These are phyloP conservation scores for Aspergillus cejpii DNA, from an alignment of 2,329 filamentous ascomycete species.

Conservation along the genomic window DNA sequence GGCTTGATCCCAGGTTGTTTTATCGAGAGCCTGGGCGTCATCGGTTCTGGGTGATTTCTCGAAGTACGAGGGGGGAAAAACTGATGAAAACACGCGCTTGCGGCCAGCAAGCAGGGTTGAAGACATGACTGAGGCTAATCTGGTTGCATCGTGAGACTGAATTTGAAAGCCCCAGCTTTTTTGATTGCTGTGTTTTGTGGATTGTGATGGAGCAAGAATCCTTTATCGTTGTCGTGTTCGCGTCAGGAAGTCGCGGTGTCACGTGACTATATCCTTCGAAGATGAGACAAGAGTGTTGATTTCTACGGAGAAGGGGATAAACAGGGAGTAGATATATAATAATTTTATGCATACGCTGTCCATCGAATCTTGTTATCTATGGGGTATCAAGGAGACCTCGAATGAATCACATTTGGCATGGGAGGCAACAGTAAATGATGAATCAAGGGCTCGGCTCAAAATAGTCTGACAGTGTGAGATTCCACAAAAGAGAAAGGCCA, in stretches of 20 bases:
- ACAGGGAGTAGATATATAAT: not conserved
- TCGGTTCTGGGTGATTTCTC: not conserved
- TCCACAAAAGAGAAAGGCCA: too few species aligned
- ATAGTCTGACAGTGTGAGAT: not conserved
- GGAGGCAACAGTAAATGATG: not conserved
- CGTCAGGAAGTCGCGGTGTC: not conserved
- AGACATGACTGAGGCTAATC: conserved; percentile 19
- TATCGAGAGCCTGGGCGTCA: conserved; percentile 22
- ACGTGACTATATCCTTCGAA: not conserved
- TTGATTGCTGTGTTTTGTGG: too few species aligned
- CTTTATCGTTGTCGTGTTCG: not conserved
- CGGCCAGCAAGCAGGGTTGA: conserved; percentile 25
- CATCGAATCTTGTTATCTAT: conserved; percentile 9
- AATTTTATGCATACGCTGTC: not conserved
- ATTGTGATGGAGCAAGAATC: too few species aligned
- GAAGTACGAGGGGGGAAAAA: conserved; percentile 37
- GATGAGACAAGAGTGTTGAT: too few species aligned
- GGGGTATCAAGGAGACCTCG: conserved; percentile 6
- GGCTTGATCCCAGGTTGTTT: conserved; percentile 34
- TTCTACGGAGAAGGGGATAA: too few species aligned
- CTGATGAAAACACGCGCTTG: conserved; percentile 40
- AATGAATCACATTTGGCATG: conserved; percentile 1
- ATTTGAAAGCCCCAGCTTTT: not conserved
- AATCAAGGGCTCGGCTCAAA: not conserved
- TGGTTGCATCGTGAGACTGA: conserved; percentile 12